These are phyloP conservation scores for Pseudonitzschia delicatissima DNA, from an alignment of 108 stramenopile species.

Conservation along the genomic window DNA sequence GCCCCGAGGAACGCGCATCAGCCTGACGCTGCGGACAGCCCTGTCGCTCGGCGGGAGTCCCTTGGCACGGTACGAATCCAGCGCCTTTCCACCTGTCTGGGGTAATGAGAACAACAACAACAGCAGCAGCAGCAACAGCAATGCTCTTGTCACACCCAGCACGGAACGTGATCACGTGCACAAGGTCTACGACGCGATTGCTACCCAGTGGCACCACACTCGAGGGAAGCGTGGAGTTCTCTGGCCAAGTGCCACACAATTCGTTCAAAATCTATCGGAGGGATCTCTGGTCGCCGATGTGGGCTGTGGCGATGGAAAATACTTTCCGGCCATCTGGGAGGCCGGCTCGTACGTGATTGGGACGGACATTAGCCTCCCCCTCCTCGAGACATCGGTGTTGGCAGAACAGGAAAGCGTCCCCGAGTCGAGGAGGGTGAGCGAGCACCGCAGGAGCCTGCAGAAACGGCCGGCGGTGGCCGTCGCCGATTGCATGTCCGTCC, in stretches of 20 bases:
- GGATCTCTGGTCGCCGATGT: slow-evolving; percentile 93
- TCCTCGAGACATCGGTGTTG: slow-evolving; percentile 55
- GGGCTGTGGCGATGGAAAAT: slow-evolving; percentile 98
- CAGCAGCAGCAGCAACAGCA: not conserved
- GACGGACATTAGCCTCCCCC: slow-evolving; percentile 83
- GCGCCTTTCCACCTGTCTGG: slow-evolving; percentile 67
- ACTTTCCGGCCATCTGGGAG: slow-evolving; percentile 75
- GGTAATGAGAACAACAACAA: slow-evolving; percentile 12
- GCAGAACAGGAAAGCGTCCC: slow-evolving; percentile 26
- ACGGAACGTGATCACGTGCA: slow-evolving; percentile 93
- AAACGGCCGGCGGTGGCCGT: slow-evolving; percentile 78
- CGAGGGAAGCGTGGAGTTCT: slow-evolving; percentile 91
- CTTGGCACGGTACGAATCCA: slow-evolving; percentile 50
- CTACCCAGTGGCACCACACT: slow-evolving; percentile 97
- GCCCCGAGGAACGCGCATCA: slow-evolving; percentile 65
- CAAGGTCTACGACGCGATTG: slow-evolving; percentile 95
- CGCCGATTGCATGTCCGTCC: slow-evolving; percentile 89
- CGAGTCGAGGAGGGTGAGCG: slow-evolving; percentile 55
- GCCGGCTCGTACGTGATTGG: slow-evolving; percentile 88
- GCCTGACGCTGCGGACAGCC: slow-evolving; percentile 81
- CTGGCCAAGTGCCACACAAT: slow-evolving; percentile 94
- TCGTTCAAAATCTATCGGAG: slow-evolving; percentile 65
- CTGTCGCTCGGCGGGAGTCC: slow-evolving; percentile 47
- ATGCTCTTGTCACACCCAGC: slow-evolving; percentile 57
- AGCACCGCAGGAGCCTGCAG: slow-evolving; percentile 46